phyloP scores from a whole-genome alignment of 176 grass and related monocot genomes.

The Puya raimondii region DNA sequence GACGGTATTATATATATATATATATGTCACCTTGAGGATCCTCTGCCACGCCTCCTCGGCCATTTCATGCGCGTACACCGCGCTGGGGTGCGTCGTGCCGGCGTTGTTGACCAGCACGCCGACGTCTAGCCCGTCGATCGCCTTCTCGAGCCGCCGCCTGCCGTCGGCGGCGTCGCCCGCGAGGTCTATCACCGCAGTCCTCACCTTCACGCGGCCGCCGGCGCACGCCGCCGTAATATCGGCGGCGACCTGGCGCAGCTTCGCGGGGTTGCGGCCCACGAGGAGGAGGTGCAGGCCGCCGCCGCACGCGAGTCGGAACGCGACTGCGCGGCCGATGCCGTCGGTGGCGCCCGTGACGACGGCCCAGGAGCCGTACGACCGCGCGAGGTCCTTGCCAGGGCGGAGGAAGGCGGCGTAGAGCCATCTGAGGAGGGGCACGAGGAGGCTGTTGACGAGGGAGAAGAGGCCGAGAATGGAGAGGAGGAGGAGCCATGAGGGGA shows the following conservation, averaged over 20 bases:
- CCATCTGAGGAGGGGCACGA: neutral
- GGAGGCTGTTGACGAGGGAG: neutral
- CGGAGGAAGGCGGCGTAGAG: neutral
- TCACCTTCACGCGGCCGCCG: conserved; percentile 9
- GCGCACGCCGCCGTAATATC: neutral
- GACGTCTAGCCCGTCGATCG: conserved; percentile 30
- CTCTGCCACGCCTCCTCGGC: conserved; percentile 22
- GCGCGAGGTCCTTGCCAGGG: neutral
- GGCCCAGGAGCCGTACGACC: conserved; percentile 37
- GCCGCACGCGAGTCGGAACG: conserved; percentile 28
- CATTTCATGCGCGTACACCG: conserved; percentile 44
- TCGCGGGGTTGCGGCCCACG: conserved; percentile 36
- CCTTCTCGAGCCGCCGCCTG: conserved; percentile 7
- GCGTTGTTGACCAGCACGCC: conserved; percentile 59
- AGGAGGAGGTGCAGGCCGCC: conserved; percentile 43
- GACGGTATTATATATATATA: no score
- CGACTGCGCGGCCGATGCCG: conserved; percentile 41
- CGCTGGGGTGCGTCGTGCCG: conserved; percentile 22
- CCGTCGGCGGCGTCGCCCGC: conserved; percentile 12
- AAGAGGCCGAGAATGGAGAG: neutral
- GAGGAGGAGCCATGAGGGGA: neutral
- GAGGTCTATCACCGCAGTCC: conserved; percentile 36
- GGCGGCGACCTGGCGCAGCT: conserved; percentile 33
- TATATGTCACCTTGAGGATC: conserved; percentile 5
- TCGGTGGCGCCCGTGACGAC: conserved; percentile 38